Base-by-base conservation (phyloP, 2,329 filamentous ascomycete genomes). In the Colletotrichum costaricense region DNA sequence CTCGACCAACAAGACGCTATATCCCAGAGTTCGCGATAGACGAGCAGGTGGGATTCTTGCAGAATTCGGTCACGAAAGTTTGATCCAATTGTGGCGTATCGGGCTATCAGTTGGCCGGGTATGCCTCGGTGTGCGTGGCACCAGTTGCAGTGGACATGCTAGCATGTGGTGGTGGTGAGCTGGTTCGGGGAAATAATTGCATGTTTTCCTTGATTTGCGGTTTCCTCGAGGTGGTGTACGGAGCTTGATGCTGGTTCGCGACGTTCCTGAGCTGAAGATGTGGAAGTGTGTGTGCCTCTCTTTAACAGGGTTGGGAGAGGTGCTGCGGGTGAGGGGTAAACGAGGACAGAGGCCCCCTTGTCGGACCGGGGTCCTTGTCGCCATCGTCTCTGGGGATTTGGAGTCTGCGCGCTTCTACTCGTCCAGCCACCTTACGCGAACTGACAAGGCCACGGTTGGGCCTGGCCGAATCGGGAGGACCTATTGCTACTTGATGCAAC, bases 341-440 rank as follows among this genome's bases (percentile, higher is more conserved):
- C 14, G 24, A 19, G 30, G 58, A 49, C 24, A 16, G 4, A 26
- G 11, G 66, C 24, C 58, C 60, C 62, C 62, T 55, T 56, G 49
- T 24, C 19, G 14, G 52, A 28, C 63, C 49, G 28, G 33, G 63
- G 38, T 14, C 66, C 67, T 35, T 69, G 67, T 64, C 67, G 7
- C 62, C 35, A 19, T 49, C 6, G 38, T n/a, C 60, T 69, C 54
- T 33, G 46, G 67, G 54, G 26, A 69, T 56, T 60, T 69, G 66
- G 59, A 59, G 33, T 38, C n/a, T 69, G 70, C 70, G 70, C 54
- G 67, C 70, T 58, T 70, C 67, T 70, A 74, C 72, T 74, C 72
- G 72, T 46, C 72, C 72, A 74, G 30, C 72, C 72, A 68, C 72
- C 72, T 68, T 72, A 58, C 72, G 59, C 70, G 30, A 67, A 55